Conservation (phyloP, 805 yeast species). For the Candida hispaniensis region DNA sequence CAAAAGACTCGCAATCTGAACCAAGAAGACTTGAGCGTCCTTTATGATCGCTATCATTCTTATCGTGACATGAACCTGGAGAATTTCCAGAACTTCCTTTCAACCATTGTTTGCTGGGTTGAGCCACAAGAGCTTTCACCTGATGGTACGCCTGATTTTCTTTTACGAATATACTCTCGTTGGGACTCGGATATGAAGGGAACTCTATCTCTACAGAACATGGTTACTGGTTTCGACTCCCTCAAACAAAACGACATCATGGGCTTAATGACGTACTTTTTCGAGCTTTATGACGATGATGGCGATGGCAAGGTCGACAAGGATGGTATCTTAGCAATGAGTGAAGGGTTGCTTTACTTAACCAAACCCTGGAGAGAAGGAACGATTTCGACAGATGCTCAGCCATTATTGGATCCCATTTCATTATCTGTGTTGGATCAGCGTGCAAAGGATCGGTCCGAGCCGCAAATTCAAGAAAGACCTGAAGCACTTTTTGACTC, state of each 20-base stretch:
- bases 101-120: slow-evolving; percentile 70
- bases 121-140: slow-evolving; percentile 23
- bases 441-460: slow-evolving; percentile 7
- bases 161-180: slow-evolving; percentile 50
- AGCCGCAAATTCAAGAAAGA: slow-evolving; percentile 2
- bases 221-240: slow-evolving; percentile 62
- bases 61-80: slow-evolving; percentile 53
- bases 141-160: slow-evolving; percentile 34
- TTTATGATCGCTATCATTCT: slow-evolving; percentile 74
- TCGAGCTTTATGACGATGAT: slow-evolving; percentile 57
- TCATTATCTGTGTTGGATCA: slow-evolving; percentile 10
- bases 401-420: slow-evolving; percentile 22
- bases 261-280: slow-evolving; percentile 68
- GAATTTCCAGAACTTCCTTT: slow-evolving; percentile 62
- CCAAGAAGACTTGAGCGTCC: slow-evolving; percentile 48
- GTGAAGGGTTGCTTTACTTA: slow-evolving; percentile 75
- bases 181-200: slow-evolving; percentile 59
- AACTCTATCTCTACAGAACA: slow-evolving; percentile 50
- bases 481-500: not conserved
- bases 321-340: slow-evolving; percentile 70
- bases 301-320: slow-evolving; percentile 53
- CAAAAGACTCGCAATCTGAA: slow-evolving; percentile 59
- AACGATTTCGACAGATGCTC: slow-evolving; percentile 7
- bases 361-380: slow-evolving; percentile 81
- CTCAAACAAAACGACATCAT: slow-evolving; percentile 64